phyloP scores from a whole-genome alignment of 2,329 filamentous ascomycete species.

The Volutella citrinella region DNA sequence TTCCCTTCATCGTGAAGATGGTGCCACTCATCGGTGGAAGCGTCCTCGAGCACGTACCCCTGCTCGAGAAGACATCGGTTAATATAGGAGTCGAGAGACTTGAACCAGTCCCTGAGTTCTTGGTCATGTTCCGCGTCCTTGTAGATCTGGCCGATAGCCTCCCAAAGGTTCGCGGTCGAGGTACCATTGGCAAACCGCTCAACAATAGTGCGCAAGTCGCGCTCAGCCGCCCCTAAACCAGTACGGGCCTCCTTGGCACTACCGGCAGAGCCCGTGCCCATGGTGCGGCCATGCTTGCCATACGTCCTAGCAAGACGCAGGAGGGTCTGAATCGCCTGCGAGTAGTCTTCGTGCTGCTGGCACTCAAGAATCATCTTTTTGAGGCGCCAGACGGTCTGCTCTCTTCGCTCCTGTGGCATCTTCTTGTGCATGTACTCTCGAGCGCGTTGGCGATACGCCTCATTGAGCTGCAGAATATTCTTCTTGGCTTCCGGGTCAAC shows the following conservation, averaged over 20 bases:
- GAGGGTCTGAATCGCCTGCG: conserved; percentile 85
- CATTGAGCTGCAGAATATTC: conserved; percentile 40
- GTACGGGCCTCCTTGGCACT: conserved; percentile 72
- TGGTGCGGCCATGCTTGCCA: conserved; percentile 64
- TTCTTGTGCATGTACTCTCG: conserved; percentile 80
- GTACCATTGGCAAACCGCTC: conserved; percentile 96
- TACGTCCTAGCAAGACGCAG: conserved; percentile 84
- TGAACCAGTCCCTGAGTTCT: conserved; percentile 89
- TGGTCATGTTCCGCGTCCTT: conserved; percentile 80
- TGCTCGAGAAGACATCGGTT: conserved; percentile 83
- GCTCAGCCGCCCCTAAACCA: conserved; percentile 68
- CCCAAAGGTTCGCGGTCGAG: conserved; percentile 81
- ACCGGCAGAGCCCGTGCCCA: conserved; percentile 63
- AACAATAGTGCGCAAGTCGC: conserved; percentile 75
- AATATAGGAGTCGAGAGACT: conserved; percentile 70
- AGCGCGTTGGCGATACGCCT: conserved; percentile 46
- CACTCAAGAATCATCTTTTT: conserved; percentile 98
- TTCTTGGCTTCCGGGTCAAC: conserved; percentile 63
- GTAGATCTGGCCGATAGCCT: conserved; percentile 83
- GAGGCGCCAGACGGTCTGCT: conserved; percentile 86
- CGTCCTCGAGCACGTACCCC: conserved; percentile 84
- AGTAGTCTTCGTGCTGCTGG: conserved; percentile 92
- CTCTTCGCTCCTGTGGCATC: conserved; percentile 87
- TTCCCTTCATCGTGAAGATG: conserved; percentile 79
- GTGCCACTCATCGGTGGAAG: conserved; percentile 79